phyloP scores from a whole-genome alignment of 2,329 filamentous ascomycete genomes.

The Hypoxylon sp. region DNA sequence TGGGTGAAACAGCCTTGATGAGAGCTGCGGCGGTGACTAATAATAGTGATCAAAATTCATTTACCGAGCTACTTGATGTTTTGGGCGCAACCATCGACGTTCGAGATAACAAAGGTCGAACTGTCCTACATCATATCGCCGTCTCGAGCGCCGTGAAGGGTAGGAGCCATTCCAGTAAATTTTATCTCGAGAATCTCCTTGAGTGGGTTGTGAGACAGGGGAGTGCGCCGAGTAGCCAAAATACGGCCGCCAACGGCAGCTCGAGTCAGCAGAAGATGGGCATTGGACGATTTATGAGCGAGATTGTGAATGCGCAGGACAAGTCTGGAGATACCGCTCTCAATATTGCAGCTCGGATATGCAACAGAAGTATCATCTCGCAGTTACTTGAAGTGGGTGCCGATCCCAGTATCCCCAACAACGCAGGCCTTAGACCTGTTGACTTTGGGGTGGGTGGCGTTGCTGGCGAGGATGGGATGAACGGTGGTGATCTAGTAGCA shows the following conservation, averaged over 20 bases:
- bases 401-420: slow-evolving; percentile 91
- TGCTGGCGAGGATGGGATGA: slow-evolving; percentile 60
- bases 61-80: slow-evolving; percentile 90
- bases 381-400: slow-evolving; percentile 96
- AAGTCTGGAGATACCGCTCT: slow-evolving; percentile 94
- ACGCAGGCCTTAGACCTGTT: slow-evolving; percentile 87
- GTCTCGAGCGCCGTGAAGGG: slow-evolving; percentile 96
- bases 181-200: slow-evolving; percentile 93
- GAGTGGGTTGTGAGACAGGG: slow-evolving; percentile 95
- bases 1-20: slow-evolving; percentile 93
- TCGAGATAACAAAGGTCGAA: slow-evolving; percentile 88
- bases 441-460: slow-evolving; percentile 93
- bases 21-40: slow-evolving; percentile 94
- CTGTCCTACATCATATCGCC: slow-evolving; percentile 95
- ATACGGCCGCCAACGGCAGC: slow-evolving; percentile 52
- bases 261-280: slow-evolving; percentile 77
- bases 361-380: slow-evolving; percentile 95
- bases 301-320: slow-evolving; percentile 96
- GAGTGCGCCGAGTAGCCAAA: slow-evolving; percentile 71
- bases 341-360: slow-evolving; percentile 92
- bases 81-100: slow-evolving; percentile 92
- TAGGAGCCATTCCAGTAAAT: slow-evolving; percentile 89
- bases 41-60: slow-evolving; percentile 90
- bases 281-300: slow-evolving; percentile 92
- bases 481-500: slow-evolving; percentile 58